phyloP scores from a whole-genome alignment of 257 asterid genomes.

The Osmanthus fragrans region DNA sequence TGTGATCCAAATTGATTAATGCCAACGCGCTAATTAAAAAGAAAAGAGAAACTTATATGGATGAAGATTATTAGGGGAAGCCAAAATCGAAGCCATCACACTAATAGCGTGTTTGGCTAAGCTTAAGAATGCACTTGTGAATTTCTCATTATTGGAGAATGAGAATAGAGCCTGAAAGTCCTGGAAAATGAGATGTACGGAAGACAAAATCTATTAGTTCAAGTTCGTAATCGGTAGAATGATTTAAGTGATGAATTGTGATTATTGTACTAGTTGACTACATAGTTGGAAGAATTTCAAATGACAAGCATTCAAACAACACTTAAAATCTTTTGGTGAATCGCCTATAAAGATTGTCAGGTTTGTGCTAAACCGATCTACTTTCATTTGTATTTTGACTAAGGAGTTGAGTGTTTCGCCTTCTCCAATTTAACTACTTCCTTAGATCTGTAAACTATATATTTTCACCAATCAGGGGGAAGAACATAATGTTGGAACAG shows the following conservation, averaged over 20 bases:
- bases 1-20: too few relatives aligned
- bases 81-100: neutral
- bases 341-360: neutral
- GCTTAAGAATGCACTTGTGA: neutral
- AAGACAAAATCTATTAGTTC: neutral
- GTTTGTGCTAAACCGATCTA: neutral
- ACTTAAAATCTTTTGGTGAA: neutral
- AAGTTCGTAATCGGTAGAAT: neutral
- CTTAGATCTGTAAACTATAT: neutral
- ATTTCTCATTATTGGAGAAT: neutral
- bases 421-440: neutral
- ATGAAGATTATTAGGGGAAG: neutral
- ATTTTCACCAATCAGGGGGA: neutral
- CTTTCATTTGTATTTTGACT: neutral
- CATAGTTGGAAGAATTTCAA: too few relatives aligned
- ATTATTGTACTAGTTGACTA: neutral
- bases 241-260: neutral
- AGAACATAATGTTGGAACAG: neutral
- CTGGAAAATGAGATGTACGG: neutral
- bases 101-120: neutral
- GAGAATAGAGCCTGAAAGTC: neutral
- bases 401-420: neutral
- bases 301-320: too few relatives aligned
- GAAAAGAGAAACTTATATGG: neutral
- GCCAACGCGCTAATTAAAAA: neutral